These are phyloP conservation scores for Paramecium biaurelia DNA, from an alignment of 73 alveolate genomes.

Conservation along the genomic window DNA sequence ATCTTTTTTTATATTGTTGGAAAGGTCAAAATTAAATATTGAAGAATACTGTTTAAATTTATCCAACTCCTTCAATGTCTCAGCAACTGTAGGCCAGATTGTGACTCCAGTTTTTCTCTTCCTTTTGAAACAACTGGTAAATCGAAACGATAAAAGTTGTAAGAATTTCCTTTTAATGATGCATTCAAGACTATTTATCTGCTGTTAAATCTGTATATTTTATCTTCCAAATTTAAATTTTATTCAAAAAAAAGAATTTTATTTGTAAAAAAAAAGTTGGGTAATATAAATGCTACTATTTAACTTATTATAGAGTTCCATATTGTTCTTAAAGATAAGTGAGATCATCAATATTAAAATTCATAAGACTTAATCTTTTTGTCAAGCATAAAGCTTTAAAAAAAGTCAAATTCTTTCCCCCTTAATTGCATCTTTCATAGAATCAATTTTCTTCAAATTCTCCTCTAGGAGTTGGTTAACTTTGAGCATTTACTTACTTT, in stretches of 20 bases:
- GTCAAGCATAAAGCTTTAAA: conserved; percentile 20
- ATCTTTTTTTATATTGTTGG: background rate
- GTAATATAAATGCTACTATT: background rate
- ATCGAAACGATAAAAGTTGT: conserved; percentile 23
- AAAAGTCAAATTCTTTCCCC: conserved; percentile 13
- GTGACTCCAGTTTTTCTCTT: background rate
- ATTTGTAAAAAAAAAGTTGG: conserved; percentile 27
- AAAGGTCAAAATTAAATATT: background rate
- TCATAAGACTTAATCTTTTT: background rate
- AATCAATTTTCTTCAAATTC: background rate
- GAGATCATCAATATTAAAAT: background rate
- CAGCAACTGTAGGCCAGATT: conserved; percentile 45
- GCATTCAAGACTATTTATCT: conserved; percentile 28
- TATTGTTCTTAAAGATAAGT: background rate
- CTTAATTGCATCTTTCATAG: background rate
- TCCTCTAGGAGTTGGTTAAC: conserved; percentile 39
- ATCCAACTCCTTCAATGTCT: conserved; percentile 1
- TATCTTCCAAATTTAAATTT: background rate
- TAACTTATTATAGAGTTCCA: background rate
- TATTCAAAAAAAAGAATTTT: background rate
- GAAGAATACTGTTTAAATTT: background rate
- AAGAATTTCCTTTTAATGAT: background rate
- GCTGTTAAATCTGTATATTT: conserved; percentile 36
- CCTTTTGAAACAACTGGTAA: background rate
- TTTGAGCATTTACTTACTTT: background rate